A percentile compares a stretch with the other conserved stretches of the same genome.
Conservation (phyloP, 2,329 filamentous ascomycete species). For the Lecanicillium sp. region DNA sequence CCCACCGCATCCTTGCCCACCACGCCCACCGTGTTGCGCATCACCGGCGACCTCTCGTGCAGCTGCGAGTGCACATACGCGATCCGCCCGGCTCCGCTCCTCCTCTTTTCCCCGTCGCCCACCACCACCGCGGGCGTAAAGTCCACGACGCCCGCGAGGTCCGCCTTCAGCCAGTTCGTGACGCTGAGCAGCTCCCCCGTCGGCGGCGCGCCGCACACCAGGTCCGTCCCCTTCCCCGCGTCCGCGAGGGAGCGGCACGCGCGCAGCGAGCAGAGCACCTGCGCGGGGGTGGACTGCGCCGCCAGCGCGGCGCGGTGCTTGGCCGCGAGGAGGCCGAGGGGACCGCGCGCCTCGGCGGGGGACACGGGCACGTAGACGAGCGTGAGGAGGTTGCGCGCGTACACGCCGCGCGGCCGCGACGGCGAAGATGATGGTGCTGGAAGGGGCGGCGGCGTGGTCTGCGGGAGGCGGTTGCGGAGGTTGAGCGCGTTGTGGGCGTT, state of each 20-base stretch:
- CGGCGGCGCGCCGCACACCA: background rate
- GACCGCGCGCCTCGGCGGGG: conserved; percentile 2
- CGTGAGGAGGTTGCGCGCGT: background rate
- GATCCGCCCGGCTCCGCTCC: background rate
- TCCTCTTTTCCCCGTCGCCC: background rate
- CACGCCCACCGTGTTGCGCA: background rate
- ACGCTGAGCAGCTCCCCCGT: background rate
- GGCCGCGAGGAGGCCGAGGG: conserved; percentile 4
- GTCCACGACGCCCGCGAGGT: background rate
- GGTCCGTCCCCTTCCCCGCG: background rate
- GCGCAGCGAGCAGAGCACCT: background rate
- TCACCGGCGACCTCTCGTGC: background rate
- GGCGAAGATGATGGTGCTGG: no score
- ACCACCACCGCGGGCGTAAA: background rate
- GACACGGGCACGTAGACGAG: background rate
- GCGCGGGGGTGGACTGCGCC: background rate
- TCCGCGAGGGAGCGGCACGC: background rate
- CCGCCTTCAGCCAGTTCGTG: conserved; percentile 1
- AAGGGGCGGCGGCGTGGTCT: background rate
- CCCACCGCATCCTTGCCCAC: background rate
- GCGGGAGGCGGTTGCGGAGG: conserved; percentile 1
- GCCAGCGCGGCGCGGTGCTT: conserved; percentile 1
- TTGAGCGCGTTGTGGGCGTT: conserved; percentile 1
- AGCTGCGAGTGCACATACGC: conserved; percentile 1
- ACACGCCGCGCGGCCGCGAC: background rate